Conservation (phyloP, 2,329 filamentous ascomycete species). For the Cladorrhinum sp. region DNA sequence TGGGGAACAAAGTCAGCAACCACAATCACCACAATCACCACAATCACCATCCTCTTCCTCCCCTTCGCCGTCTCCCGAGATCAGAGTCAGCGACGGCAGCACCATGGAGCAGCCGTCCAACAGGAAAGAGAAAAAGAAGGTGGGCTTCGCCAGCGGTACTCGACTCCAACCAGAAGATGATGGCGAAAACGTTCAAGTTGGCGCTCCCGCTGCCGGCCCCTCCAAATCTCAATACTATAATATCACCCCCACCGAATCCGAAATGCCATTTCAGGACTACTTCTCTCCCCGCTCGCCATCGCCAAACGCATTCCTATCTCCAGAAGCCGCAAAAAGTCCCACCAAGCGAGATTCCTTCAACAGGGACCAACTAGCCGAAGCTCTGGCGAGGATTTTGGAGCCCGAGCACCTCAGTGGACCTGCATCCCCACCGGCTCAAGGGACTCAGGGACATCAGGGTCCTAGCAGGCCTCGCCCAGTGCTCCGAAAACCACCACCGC, state of each 20-base stretch:
- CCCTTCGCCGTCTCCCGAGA: background rate
- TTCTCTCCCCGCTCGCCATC: conserved; percentile 23
- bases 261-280: conserved; percentile 22
- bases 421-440: conserved; percentile 10
- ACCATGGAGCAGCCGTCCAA: conserved; percentile 11
- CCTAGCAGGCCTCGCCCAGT: conserved; percentile 28
- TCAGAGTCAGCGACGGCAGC: background rate
- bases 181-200: conserved; percentile 9
- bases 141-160: conserved; percentile 28
- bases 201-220: too few relatives aligned
- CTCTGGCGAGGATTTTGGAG: conserved; percentile 26
- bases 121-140: conserved; percentile 31
- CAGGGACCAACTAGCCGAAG: conserved; percentile 27
- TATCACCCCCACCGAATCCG: conserved; percentile 16
- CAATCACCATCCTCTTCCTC: background rate
- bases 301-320: conserved; percentile 11
- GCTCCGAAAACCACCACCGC: conserved; percentile 25
- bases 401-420: conserved; percentile 23
- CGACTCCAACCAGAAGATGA: conserved; percentile 3
- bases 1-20: background rate
- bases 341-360: conserved; percentile 29
- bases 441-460: background rate
- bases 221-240: conserved; percentile 13
- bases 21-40: background rate
- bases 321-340: conserved; percentile 4